Evolutionary conservation across 768 basidiomycete genomes (phyloP), one percentile per base, ranked within the genome.

Genomic region (Exsudoporus frostii): DNA sequence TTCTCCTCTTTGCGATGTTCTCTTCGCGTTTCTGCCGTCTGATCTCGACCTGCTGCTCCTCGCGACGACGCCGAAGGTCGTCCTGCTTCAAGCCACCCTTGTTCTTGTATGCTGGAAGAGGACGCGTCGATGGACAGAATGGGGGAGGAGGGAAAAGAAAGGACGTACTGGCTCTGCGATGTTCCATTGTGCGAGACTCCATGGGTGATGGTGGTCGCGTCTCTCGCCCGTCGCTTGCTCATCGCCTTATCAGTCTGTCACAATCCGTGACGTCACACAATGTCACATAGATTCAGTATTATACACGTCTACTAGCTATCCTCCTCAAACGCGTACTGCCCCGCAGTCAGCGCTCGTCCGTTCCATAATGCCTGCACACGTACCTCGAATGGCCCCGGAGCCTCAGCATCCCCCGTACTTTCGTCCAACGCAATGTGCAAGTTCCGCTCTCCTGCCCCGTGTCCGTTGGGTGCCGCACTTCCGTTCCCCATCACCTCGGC

Each of bases 31-130:
- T 98, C 77, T 96, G 92, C 68, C 93, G 83, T 69, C 97, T 83
- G 79, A 99, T 98, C 80, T 98, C 97, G 52, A 99, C 97, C 67
- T 98, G 95, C 70, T 96, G 92, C 71, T 99, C 95, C 72, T 98
- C 97, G 54, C 97, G 86, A 71, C 96, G 87, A 73, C 94, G 88
- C 63, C 96, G 85, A 63, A 98, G 88, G 71, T 98, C 92, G 55
- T 96, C 92, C 63, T 85, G 86, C 71, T 92, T 94, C 59, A 94
- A 77, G 60, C 82, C 86, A 57, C 89, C 88, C 73, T 93, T 94
- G 73, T 83, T 88, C 80, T 96, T 96, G 79, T 90, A 95, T 66
- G 84, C 91, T 93, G 65, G 36, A 57, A 54, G 65, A 59, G 65
- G 54, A 68, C 73, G 76, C 74, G 74, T 79, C 65, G 71, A 38